A percentile compares a stretch with the other conserved stretches of the same genome.
phyloP scores from a whole-genome alignment of 768 basidiomycete genomes.

The Mrakia blollopis region DNA sequence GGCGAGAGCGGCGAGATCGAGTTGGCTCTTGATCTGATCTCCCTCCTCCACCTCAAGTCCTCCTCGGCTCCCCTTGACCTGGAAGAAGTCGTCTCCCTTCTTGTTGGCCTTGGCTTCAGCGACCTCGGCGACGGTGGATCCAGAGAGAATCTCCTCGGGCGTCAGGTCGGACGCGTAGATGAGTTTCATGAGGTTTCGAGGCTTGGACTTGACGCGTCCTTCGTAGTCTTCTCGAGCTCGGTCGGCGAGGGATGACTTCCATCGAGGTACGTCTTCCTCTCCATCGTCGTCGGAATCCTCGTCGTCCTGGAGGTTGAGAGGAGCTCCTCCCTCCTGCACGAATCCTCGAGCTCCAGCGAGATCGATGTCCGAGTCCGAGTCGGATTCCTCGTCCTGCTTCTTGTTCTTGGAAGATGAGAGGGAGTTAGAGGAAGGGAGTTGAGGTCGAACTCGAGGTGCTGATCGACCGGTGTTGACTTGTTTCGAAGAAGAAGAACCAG shows the following conservation, averaged over 20 bases:
- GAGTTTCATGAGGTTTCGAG: slow-evolving; percentile 74
- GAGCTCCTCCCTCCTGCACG: slow-evolving; percentile 54
- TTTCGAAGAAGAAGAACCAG: slow-evolving; percentile 4
- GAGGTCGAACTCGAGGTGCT: slow-evolving; percentile 19
- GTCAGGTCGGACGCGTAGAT: slow-evolving; percentile 70
- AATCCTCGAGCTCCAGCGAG: slow-evolving; percentile 47
- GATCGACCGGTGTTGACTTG: slow-evolving; percentile 24
- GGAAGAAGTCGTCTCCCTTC: slow-evolving; percentile 38
- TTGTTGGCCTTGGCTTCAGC: neutral
- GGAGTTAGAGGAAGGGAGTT: slow-evolving; percentile 22
- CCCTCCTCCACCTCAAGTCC: slow-evolving; percentile 51
- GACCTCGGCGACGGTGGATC: neutral
- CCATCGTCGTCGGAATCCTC: slow-evolving; percentile 45
- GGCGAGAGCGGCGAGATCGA: slow-evolving; percentile 51
- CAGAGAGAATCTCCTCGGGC: slow-evolving; percentile 59
- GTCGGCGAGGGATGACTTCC: slow-evolving; percentile 65
- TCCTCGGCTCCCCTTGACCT: slow-evolving; percentile 33
- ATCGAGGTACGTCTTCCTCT: slow-evolving; percentile 57
- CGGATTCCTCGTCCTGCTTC: slow-evolving; percentile 44
- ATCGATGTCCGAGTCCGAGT: slow-evolving; percentile 43
- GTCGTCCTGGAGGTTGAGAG: slow-evolving; percentile 48
- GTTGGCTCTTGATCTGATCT: slow-evolving; percentile 64
- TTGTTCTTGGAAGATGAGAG: slow-evolving; percentile 28
- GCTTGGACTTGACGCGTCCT: slow-evolving; percentile 47
- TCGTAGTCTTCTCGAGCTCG: slow-evolving; percentile 52